phyloP scores from a whole-genome alignment of 306 rosid species.

The Medicago arabica region DNA sequence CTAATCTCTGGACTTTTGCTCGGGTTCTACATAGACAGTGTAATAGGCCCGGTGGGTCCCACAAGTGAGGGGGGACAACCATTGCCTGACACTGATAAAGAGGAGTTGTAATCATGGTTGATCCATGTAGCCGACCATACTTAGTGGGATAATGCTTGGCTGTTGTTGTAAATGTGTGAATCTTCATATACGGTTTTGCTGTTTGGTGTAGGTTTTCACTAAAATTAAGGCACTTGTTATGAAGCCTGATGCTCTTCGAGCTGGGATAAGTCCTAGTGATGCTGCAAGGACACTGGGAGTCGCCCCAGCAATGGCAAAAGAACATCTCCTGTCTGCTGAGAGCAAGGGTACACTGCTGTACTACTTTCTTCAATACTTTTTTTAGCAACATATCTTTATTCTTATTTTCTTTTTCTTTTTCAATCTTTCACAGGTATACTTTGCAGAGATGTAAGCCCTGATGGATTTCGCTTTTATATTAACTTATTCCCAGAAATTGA shows the following conservation, averaged over 20 bases:
- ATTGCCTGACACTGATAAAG: slow-evolving; percentile 4
- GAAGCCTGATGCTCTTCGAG: slow-evolving; percentile 79
- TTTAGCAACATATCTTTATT: neutral
- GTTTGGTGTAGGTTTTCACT: slow-evolving; percentile 66
- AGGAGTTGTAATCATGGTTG: neutral
- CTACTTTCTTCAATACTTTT: slow-evolving; percentile 24
- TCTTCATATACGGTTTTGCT: too few species aligned
- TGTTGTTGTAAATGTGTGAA: too few species aligned
- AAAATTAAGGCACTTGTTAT: slow-evolving; percentile 75
- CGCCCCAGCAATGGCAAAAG: slow-evolving; percentile 98
- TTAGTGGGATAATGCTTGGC: too few species aligned
- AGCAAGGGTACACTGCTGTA: slow-evolving; percentile 67
- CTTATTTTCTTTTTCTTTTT: slow-evolving; percentile 34
- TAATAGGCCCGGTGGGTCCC: slow-evolving; percentile 17
- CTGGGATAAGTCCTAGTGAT: slow-evolving; percentile 91
- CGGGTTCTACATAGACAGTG: slow-evolving; percentile 8
- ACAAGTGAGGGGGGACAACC: neutral
- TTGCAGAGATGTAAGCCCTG: slow-evolving; percentile 94
- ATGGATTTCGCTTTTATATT: slow-evolving; percentile 85
- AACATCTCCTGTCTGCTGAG: slow-evolving; percentile 94
- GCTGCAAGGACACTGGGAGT: slow-evolving; percentile 91
- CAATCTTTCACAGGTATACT: slow-evolving; percentile 71
- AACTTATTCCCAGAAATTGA: slow-evolving; percentile 76
- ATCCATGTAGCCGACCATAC: too few species aligned
- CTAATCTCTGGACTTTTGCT: neutral